phyloP scores from a whole-genome alignment of 2,329 filamentous ascomycete species.

The Thielaviopsis ethacetica region DNA sequence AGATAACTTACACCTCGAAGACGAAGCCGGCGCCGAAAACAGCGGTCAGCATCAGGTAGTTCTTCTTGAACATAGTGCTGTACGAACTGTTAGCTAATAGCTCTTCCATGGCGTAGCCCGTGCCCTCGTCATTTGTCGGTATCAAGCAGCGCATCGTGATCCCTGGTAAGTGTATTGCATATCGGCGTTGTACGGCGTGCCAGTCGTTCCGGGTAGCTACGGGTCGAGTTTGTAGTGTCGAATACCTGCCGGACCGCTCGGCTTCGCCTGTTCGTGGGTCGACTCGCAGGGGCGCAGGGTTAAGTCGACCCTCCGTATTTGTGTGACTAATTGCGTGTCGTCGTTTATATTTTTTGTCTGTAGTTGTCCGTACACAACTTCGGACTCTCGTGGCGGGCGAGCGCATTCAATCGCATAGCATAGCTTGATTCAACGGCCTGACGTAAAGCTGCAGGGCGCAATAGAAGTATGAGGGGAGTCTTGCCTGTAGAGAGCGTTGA shows the following conservation, averaged over 20 bases:
- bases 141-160: background rate
- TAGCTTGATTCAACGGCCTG: background rate
- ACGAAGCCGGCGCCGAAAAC: conserved; percentile 82
- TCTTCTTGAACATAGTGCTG: conserved; percentile 73
- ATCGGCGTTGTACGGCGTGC: background rate
- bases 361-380: background rate
- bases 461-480: conserved; percentile 16
- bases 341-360: conserved; percentile 8
- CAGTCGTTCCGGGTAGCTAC: background rate
- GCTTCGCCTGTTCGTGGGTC: conserved; percentile 10
- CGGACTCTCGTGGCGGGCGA: background rate
- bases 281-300: conserved; percentile 14
- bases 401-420: background rate
- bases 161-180: background rate
- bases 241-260: background rate
- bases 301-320: too few species aligned
- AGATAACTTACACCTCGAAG: conserved; percentile 71
- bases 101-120: background rate
- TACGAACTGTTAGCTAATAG: conserved; percentile 5
- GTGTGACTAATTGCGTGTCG: too few species aligned
- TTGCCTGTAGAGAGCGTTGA: conserved; percentile 43
- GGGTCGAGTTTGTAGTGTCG: background rate
- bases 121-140: background rate
- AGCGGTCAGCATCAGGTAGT: conserved; percentile 70
- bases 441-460: background rate